Percentiles rank a stretch among this genome's conserved stretches.
Evolutionary conservation across 257 asterid genomes (phyloP).

Genomic region (Petrea volubilis): DNA sequence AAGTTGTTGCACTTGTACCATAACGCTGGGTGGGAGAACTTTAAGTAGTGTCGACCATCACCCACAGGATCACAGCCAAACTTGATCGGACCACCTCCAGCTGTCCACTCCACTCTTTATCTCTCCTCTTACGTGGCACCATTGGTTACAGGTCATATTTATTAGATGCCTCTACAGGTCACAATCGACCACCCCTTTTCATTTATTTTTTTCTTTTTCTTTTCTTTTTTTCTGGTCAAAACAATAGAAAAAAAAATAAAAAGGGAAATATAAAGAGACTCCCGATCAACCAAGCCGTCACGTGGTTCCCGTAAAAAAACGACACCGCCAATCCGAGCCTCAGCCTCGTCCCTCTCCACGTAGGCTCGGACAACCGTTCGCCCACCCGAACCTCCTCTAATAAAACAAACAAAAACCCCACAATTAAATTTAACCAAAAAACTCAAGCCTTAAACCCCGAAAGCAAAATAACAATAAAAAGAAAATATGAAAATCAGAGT

Average conservation of each 20-base stretch:
- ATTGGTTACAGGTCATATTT: conserved; percentile 24
- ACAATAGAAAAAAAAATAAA: not conserved
- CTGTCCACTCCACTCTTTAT: conserved; percentile 17
- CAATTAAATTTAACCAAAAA: conserved; percentile 3
- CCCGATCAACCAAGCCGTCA: conserved; percentile 36
- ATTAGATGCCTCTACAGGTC: conserved; percentile 37
- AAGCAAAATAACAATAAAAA: not conserved
- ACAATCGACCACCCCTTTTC: conserved; percentile 21
- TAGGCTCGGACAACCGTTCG: conserved; percentile 82
- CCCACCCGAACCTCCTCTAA: conserved; percentile 26
- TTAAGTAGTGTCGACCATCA: conserved; percentile 11
- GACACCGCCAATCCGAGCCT: conserved; percentile 36
- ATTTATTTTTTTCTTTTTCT: conserved; percentile 9
- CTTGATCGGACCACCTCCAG: conserved; percentile 32
- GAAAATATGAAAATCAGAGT: not conserved
- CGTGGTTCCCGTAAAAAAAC: conserved; percentile 52
- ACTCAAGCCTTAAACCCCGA: conserved; percentile 8
- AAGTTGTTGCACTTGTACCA: not conserved
- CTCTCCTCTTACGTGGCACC: conserved; percentile 31
- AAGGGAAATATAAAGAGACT: not conserved
- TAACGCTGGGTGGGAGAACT: not conserved
- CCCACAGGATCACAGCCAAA: conserved; percentile 4
- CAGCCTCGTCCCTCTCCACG: conserved; percentile 21
- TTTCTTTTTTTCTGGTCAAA: conserved; percentile 17
- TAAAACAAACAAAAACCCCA: conserved; percentile 11